Conservation (phyloP, 257 asterid species). For the Catharanthus roseus region DNA sequence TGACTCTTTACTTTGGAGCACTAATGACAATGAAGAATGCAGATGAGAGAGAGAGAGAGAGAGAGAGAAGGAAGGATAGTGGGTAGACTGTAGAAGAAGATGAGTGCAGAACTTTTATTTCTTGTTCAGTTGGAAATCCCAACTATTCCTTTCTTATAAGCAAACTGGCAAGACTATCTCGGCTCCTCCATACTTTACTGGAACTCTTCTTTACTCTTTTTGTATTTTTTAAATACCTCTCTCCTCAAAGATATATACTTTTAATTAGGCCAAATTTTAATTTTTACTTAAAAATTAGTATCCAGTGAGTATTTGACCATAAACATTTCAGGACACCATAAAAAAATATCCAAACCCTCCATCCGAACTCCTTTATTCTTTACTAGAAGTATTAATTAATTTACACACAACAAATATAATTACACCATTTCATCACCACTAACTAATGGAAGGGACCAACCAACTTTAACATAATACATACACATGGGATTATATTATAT, state of each 20-base stretch:
- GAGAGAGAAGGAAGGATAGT: neutral
- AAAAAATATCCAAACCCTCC: too few species aligned
- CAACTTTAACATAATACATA: slow-evolving; percentile 7
- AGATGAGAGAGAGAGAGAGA: slow-evolving; percentile 3
- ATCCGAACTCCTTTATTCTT: too few species aligned
- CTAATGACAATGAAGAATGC: neutral
- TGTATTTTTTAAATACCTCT: too few species aligned
- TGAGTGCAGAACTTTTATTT: slow-evolving; percentile 6
- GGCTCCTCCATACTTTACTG: slow-evolving; percentile 13
- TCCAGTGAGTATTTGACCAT: too few species aligned
- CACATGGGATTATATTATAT: neutral
- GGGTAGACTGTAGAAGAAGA: slow-evolving; percentile 17
- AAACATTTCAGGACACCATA: too few species aligned
- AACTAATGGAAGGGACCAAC: slow-evolving; percentile 16
- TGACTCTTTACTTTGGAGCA: too few species aligned
- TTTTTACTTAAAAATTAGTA: too few species aligned
- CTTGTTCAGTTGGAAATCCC: slow-evolving; percentile 19
- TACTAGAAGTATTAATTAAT: neutral
- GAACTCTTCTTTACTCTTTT: slow-evolving; percentile 2
- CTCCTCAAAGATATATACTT: too few species aligned
- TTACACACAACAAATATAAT: slow-evolving; percentile 5
- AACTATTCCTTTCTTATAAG: slow-evolving; percentile 18
- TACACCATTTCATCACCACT: slow-evolving; percentile 11
- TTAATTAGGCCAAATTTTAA: too few species aligned
- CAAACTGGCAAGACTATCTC: slow-evolving; percentile 10